Evolutionary conservation across 2,329 filamentous ascomycete species (phyloP), one percentile per base, ranked within the genome.

Genomic region (Botrytis sinoallii): DNA sequence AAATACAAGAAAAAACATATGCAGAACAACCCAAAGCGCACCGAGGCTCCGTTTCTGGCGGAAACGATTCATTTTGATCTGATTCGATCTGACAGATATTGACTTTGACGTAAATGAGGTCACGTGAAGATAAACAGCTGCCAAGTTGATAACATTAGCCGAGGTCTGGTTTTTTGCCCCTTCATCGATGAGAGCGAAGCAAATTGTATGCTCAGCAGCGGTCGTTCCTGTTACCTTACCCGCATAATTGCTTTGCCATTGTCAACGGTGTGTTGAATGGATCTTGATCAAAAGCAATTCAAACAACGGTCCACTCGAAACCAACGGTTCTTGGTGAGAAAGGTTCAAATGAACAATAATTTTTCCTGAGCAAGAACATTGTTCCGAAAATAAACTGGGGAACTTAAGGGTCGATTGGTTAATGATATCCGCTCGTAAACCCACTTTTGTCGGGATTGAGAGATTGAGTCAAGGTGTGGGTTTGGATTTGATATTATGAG

Each of bases 1-100:
- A 68, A 57, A 68, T 68, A 68, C 5, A 55, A 68, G 46, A 40
- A 55, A 35, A 66, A 48, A 68, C n/a, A n/a, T 40, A 8, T 68
- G 16, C 44, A 55, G 40, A 55, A 46, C 25, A 55, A 40, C 25
- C 46, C 65, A 35, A 40, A 55, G 46, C 48, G 65, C 46, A 68
- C 25, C 65, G 18, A 55, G 16, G 38, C 32, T 67, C 14, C 32
- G 14, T 18, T 35, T 25, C 4, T 40, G 22, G 16, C 35, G 25
- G 65, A 9, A 22, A 25, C 42, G 65, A 67, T 66, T 18, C 10
- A 46, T 48, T 48, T 38, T 48, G 20, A 35, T 20, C 20, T 6
- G 16, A 35, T 20, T 12, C 3, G 16, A 8, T 22, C 32, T 65
- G 42, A 25, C 12, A 10, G 44, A 52, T 14, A 14, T 25, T 35